Conservation (phyloP, 225 moss, liverwort and hornwort species). For the Ulota crispa region DNA sequence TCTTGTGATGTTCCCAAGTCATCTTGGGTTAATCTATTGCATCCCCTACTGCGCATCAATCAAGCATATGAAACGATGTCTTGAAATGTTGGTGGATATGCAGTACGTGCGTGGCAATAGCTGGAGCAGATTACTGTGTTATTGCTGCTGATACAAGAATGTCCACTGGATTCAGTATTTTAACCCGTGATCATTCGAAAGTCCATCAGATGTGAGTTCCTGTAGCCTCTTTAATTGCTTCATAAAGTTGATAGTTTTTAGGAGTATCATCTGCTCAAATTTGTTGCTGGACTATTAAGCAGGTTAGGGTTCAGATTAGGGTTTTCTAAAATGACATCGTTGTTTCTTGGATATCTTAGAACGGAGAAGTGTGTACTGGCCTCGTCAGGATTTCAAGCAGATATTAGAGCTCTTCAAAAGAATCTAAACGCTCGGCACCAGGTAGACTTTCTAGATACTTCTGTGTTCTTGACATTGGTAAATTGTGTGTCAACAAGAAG, state of each 20-base stretch:
- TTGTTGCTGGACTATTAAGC: not conserved
- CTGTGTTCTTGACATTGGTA: not conserved
- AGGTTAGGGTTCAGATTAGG: not conserved
- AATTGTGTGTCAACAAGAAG: not conserved
- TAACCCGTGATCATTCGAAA: conserved; percentile 81
- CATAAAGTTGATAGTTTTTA: not conserved
- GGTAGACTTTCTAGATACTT: conserved; percentile 24
- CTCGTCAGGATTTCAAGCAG: conserved; percentile 88
- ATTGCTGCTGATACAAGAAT: conserved; percentile 87
- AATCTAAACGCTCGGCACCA: conserved; percentile 80
- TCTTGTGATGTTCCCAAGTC: not conserved
- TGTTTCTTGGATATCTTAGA: conserved; percentile 29
- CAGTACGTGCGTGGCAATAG: conserved; percentile 85
- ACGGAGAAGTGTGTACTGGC: conserved; percentile 73
- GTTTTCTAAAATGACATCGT: not conserved
- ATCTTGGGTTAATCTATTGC: not conserved
- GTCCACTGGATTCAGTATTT: conserved; percentile 86
- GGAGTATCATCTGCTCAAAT: not conserved
- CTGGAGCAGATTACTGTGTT: conserved; percentile 82
- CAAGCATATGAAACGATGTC: not conserved
- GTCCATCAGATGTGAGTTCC: conserved; percentile 61
- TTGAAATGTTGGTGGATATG: not conserved
- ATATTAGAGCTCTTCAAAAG: conserved; percentile 81
- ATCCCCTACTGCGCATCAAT: not conserved
- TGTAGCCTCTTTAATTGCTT: not conserved